Conservation (phyloP, 805 yeast species). For the Metschnikowia chrysomelidarum region DNA sequence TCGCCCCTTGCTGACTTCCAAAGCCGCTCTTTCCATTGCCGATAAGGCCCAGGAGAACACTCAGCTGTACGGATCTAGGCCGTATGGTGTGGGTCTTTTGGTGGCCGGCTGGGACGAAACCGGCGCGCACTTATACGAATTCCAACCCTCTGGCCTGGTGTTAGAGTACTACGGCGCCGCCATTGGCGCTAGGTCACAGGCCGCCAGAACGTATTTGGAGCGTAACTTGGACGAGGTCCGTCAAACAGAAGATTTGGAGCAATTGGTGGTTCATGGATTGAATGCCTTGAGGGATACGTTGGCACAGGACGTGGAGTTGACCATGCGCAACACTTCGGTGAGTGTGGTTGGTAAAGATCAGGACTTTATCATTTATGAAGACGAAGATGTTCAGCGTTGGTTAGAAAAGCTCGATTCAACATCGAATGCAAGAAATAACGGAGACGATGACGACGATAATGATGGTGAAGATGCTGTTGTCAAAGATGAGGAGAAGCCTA, state of each 20-base stretch:
- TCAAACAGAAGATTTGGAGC: conserved; percentile 58
- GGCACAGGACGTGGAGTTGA: conserved; percentile 91
- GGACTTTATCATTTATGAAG: conserved; percentile 77
- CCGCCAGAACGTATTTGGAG: conserved; percentile 94
- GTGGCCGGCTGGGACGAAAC: conserved; percentile 89
- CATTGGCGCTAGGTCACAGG: conserved; percentile 98
- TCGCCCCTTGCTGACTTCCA: conserved; percentile 78
- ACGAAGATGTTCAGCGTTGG: conserved; percentile 84
- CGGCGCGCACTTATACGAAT: conserved; percentile 92
- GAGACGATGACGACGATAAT: conserved; percentile 34
- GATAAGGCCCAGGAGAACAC: conserved; percentile 98
- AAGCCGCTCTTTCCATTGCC: conserved; percentile 83
- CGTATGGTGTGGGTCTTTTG: conserved; percentile 95
- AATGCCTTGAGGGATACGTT: conserved; percentile 91
- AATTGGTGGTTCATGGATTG: conserved; percentile 80
- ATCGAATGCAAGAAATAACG: conserved; percentile 53
- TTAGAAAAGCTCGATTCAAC: conserved; percentile 69
- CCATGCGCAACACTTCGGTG: conserved; percentile 78
- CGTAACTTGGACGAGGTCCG: conserved; percentile 72
- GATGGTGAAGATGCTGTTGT: conserved; percentile 15
- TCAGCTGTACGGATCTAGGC: conserved; percentile 93
- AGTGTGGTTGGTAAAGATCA: conserved; percentile 87
- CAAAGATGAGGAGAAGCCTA: conserved; percentile 14
- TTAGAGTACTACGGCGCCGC: conserved; percentile 92
- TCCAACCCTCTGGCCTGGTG: conserved; percentile 93